Base-by-base conservation (phyloP, 2,329 filamentous ascomycete species). In the Knoxdaviesia proteae region DNA sequence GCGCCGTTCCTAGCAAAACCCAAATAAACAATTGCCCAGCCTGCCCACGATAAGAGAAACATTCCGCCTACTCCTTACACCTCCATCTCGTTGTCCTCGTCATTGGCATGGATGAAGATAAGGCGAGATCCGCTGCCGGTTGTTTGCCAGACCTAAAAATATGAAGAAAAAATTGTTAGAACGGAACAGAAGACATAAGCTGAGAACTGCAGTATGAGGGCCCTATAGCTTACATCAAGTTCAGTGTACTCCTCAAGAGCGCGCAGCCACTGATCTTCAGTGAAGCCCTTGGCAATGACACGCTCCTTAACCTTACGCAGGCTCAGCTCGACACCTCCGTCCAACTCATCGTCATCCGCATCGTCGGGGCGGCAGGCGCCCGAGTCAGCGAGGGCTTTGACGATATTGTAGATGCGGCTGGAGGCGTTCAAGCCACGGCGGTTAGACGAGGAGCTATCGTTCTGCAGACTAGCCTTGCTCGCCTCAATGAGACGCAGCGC, bases 201-300 rank as follows among this genome's bases (percentile, higher is more conserved):
- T 20, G 20, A 20, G 20, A 20, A 20, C 20, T 20, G 20, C 2
- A 20, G 20, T 20, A 20, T 20, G 20, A 20, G 7, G 36, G 2
- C n/a, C n/a, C n/a, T n/a, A 44, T 54, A 49, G 79, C 87, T 84
- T 67, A 96, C 90, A 65, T 94, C 82, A 47, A 93, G 63, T 49
- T 73, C 67, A 3, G 83, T 78, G 61, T 98, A 96, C 64, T 94
- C 88, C 48, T 94, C 80, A 56, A 98, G 68, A 20, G 87, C 80
- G 50, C 73, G 72, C 54, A 82, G 69, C 63, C 94, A 86, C 60
- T 98, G 87, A 59, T 96, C 84, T 49, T 86, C 80, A 0, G 88
- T 98, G 60, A 94, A 98, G 3, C 90, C 90, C 70, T 94, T 94
- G 42, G 87, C 90, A 52, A 96, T 69, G 32, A 98, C 86, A 49